A percentile compares a stretch with the other conserved stretches of the same genome.
These are phyloP conservation scores for Sordariomycetes sp. DNA, from an alignment of 2,329 filamentous ascomycete genomes.

Conservation along the genomic window DNA sequence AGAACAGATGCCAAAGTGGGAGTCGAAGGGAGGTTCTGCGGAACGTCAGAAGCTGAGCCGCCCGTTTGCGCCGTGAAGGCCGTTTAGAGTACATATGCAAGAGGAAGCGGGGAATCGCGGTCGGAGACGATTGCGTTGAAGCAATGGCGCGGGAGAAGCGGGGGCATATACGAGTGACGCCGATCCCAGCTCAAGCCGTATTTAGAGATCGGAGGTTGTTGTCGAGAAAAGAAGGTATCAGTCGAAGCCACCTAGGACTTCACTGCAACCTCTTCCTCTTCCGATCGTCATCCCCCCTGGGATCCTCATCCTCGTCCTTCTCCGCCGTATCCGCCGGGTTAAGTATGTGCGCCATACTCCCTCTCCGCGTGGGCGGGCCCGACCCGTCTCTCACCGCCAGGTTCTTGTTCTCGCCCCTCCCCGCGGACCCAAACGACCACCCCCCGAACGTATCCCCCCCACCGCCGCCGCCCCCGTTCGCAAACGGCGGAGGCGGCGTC, in stretches of 20 bases:
- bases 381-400: conserved; percentile 40
- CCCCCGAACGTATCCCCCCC: conserved; percentile 31
- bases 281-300: conserved; percentile 41
- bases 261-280: conserved; percentile 48
- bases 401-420: conserved; percentile 30
- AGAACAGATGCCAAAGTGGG: not conserved
- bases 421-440: conserved; percentile 42
- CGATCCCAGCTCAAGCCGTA: too few relatives aligned
- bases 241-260: not conserved
- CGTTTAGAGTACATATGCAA: not conserved
- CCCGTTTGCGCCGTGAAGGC: not conserved
- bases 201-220: too few relatives aligned
- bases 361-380: conserved; percentile 39
- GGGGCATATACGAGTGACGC: not conserved
- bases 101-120: not conserved
- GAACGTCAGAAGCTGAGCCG: not conserved
- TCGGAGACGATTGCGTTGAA: not conserved
- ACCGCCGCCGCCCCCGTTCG: conserved; percentile 20
- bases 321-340: conserved; percentile 45
- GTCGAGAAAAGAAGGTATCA: too few relatives aligned
- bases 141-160: not conserved
- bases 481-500: conserved; percentile 37
- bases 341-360: conserved; percentile 51
- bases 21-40: too few relatives aligned
- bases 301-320: conserved; percentile 41